Percentiles rank a stretch among this genome's conserved stretches.
Conservation (phyloP, 2,329 filamentous ascomycete genomes). For the Paraconiothyrium brasiliense region DNA sequence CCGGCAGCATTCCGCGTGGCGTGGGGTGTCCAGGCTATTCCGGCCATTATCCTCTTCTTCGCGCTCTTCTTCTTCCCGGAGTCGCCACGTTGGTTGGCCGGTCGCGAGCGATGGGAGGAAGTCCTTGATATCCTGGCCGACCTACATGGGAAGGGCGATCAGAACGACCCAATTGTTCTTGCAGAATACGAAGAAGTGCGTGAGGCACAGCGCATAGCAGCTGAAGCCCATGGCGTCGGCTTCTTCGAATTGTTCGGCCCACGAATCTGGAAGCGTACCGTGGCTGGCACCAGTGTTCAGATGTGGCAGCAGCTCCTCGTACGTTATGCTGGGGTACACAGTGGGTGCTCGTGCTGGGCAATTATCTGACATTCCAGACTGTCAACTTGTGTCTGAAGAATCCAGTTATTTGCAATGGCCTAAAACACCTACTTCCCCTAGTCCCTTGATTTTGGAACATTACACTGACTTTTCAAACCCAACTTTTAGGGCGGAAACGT, state of each 20-base stretch:
- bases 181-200: constrained; percentile 61
- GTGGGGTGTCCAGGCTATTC: constrained; percentile 59
- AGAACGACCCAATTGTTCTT: constrained; percentile 58
- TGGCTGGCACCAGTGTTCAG: constrained; percentile 66
- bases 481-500: constrained; percentile 25
- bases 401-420: too few species aligned
- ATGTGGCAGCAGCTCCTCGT: constrained; percentile 59
- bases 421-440: too few species aligned
- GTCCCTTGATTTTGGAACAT: neutral
- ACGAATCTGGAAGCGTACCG: constrained; percentile 67
- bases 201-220: constrained; percentile 52
- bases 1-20: constrained; percentile 53
- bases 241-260: constrained; percentile 57
- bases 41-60: constrained; percentile 55
- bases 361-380: too few species aligned
- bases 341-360: neutral
- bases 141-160: constrained; percentile 57
- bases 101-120: constrained; percentile 57
- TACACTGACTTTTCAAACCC: constrained; percentile 5
- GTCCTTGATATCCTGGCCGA: constrained; percentile 55
- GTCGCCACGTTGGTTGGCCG: constrained; percentile 61
- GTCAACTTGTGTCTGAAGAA: too few species aligned
- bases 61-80: constrained; percentile 58
- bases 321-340: constrained; percentile 26
- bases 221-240: constrained; percentile 33